These are phyloP conservation scores for Lasiodiplodia sp. DNA, from an alignment of 2,329 filamentous ascomycete genomes.

Conservation along the genomic window DNA sequence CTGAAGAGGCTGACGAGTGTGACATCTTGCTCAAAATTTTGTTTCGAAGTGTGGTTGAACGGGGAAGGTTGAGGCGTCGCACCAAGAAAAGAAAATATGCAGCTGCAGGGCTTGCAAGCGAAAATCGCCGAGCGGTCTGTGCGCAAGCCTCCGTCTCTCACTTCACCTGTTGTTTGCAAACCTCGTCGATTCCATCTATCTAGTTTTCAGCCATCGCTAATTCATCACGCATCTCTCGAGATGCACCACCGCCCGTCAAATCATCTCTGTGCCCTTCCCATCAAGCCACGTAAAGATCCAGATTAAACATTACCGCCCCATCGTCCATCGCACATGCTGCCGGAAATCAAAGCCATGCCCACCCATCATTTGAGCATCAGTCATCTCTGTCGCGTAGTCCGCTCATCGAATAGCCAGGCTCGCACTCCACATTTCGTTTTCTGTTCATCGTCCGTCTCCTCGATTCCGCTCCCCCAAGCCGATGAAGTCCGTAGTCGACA, in stretches of 20 bases:
- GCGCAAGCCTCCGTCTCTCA: not conserved
- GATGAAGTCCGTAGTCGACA: constrained; percentile 79
- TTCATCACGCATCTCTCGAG: not conserved
- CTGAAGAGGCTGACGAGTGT: constrained; percentile 26
- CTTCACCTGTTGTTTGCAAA: not conserved
- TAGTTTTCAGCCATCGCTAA: not conserved
- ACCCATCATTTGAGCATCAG: not conserved
- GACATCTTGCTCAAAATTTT: constrained; percentile 10
- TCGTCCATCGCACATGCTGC: not conserved
- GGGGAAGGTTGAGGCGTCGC: not conserved
- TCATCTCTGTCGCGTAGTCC: not conserved
- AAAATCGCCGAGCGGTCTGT: constrained; percentile 11
- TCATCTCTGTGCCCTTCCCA: not conserved
- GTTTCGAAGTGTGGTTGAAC: not conserved
- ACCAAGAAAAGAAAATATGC: constrained; percentile 16
- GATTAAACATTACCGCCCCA: not conserved
- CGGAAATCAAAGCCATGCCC: not conserved
- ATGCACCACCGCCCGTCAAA: not conserved
- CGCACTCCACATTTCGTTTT: too few species aligned
- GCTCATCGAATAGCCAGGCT: not conserved
- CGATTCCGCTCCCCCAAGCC: too few species aligned
- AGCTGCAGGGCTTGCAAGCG: constrained; percentile 20
- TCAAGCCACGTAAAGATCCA: not conserved
- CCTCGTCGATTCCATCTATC: not conserved
- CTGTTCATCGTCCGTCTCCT: not conserved